Conservation (phyloP, 768 basidiomycete species). For the Goffeauzyma gilvescens region DNA sequence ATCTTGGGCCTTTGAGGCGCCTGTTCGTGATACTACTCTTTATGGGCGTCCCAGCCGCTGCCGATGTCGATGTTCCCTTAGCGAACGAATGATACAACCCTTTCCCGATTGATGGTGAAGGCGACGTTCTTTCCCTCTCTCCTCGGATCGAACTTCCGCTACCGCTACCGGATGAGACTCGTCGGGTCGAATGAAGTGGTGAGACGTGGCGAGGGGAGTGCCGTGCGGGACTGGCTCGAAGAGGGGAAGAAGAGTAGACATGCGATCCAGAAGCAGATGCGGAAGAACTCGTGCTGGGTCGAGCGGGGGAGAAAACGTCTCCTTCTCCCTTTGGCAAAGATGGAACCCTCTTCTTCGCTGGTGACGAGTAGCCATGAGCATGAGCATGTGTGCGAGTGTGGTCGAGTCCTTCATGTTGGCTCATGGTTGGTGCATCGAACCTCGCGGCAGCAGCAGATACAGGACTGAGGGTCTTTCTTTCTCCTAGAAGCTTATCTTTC, state of each 20-base stretch:
- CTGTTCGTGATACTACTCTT: conserved; percentile 28
- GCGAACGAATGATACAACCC: not conserved
- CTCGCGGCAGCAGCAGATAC: not conserved
- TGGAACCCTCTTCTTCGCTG: not conserved
- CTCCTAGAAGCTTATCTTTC: not conserved
- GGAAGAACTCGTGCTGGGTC: not conserved
- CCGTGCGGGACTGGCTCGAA: too few species aligned
- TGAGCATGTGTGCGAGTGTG: not conserved
- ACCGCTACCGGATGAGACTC: too few species aligned
- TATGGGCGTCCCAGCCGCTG: conserved; percentile 16
- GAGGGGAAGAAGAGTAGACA: conserved; percentile 1
- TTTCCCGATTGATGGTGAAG: too few species aligned
- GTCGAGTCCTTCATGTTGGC: too few species aligned
- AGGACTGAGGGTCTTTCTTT: not conserved
- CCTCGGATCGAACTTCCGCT: too few species aligned
- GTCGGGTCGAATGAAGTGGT: too few species aligned
- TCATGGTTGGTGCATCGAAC: conserved; percentile 1
- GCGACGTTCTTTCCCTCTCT: too few species aligned
- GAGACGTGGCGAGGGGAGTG: too few species aligned
- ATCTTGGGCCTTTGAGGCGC: conserved; percentile 23
- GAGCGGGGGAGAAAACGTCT: not conserved
- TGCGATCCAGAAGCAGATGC: not conserved
- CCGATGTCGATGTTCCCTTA: not conserved
- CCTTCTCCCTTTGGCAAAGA: not conserved
- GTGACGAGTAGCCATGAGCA: conserved; percentile 2